Base-by-base conservation (phyloP, 169 alveolate species). In the Plasmodium gaboni region DNA sequence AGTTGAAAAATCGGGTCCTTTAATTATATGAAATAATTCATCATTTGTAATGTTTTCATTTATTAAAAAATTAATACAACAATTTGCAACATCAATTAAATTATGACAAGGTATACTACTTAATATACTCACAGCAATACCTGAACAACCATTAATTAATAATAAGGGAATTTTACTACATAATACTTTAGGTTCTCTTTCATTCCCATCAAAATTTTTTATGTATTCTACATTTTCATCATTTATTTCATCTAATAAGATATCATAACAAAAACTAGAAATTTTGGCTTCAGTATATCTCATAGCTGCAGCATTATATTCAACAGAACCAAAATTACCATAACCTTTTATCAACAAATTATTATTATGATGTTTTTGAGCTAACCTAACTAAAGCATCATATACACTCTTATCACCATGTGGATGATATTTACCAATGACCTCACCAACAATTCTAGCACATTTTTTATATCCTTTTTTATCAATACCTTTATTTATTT, bases 291-390 rank as follows among this genome's bases (percentile, higher is more conserved):
- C 97, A 6, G 97, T 95, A 87, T 95, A 95, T 65, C 97, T 73
- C 97, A 95, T 95, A 2, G 97, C 97, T 6, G 97, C 97, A 1
- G 97, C 95, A 3, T 96, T 96, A 17, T 94, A 96, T 71, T 95
- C 96, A 22, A 92, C 94, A 0, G 97, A 92, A 17, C 97, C 97
- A 59, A 95, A 95, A 80, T 95, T 95, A 12, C 97, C 97, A 86
- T 95, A 96, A 26, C 97, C 97, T 6, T 94, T 96, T 2, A 95
- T 91, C 15, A 95, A 94, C 38, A 96, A 92, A 72, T 91, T 92
- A 53, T 89, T 72, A 92, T 89, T 91, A 68, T 93, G 94, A 70
- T 94, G 95, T 42, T 73, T 73, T 71, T 95, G 97, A 7, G 97
- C 88, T 28, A 95, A 74, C 26, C 97, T 83, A 89, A 93, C 90